Evolutionary conservation across 495 filamentous ascomycete species (phyloP).

Genomic region (Opeltia flavorubescens): DNA sequence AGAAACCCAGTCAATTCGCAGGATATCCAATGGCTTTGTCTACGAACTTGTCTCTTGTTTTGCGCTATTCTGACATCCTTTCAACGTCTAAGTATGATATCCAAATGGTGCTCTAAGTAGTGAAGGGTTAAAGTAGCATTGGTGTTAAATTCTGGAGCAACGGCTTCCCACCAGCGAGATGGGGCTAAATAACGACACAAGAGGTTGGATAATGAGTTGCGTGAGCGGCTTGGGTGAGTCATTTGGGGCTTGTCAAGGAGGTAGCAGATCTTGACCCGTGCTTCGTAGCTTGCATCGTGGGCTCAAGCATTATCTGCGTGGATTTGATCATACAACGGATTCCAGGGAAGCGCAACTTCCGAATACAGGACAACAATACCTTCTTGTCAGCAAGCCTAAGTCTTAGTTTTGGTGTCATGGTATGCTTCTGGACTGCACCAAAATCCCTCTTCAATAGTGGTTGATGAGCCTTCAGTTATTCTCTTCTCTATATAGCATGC

Average conservation of each 20-base stretch:
- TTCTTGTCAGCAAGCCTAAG: slow-evolving; percentile 84
- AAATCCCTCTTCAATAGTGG: not conserved
- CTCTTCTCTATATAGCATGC: slow-evolving; percentile 86
- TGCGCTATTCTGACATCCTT: no score
- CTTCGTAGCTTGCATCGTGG: slow-evolving; percentile 67
- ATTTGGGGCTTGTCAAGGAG: not conserved
- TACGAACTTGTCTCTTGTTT: no score
- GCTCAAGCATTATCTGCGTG: slow-evolving; percentile 74
- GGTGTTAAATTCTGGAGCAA: no score
- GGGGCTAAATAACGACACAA: slow-evolving; percentile 60
- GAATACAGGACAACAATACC: slow-evolving; percentile 73
- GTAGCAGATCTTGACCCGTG: no score
- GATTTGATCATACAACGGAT: slow-evolving; percentile 61
- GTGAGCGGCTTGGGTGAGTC: slow-evolving; percentile 65
- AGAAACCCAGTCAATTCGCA: no score
- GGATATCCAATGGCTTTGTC: no score
- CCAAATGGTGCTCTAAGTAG: no score
- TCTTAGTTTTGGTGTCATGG: slow-evolving; percentile 96
- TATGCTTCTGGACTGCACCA: slow-evolving; percentile 25
- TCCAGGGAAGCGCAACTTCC: slow-evolving; percentile 59
- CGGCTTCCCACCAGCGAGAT: no score
- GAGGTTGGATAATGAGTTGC: slow-evolving; percentile 85
- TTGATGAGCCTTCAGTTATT: slow-evolving; percentile 50
- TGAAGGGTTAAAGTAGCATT: no score
- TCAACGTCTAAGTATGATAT: no score